Evolutionary conservation across 148 eudicot species (phyloP), one percentile per base, ranked within the genome.

Genomic region (Gaultheria prostrata): DNA sequence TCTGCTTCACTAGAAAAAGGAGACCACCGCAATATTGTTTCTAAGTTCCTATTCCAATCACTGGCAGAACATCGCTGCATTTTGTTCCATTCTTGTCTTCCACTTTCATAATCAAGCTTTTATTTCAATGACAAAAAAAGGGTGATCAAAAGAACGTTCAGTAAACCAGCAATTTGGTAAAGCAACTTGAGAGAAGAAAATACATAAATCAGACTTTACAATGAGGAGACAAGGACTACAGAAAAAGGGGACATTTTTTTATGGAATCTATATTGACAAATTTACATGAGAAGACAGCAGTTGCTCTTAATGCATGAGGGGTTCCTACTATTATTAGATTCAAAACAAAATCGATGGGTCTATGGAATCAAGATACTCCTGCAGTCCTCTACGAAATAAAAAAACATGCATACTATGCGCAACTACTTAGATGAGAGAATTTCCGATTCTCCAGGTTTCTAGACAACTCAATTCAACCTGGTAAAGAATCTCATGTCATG

Each of bases 1-100:
- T 97, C 93, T 17, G 88, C 91, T 88, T 97, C 98, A 88, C 89
- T 91, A 86, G 93, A 89, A 91, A 91, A 97, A 33, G 99, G 99
- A 81, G 98, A 94, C 99, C 99, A 97, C 77, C 87, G 87, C 63
- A 90, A 84, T 43, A 97, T 90, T 13, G 95, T 89, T 20, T 91
- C 93, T 39, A 92, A 82, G 87, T 94, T 97, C 82, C 88, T 92
- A 14, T 83, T 82, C 97, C 97, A 94, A 82, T 93, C 94, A 78
- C 84, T 90, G 53, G 86, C 82, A 73, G 93, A 88, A 33, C 90
- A 88, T 59, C 93, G 91, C 81, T 90, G 80, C 80, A 90, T 87
- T 86, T 87, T 90, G 56, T 79, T 80, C 97, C 98, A 94, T 65
- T 89, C 89, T 15, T 50, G 86, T 45, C 78, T 94, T 71, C 48